phyloP scores from a whole-genome alignment of 495 filamentous ascomycete genomes.

The Acidiella bohemica region DNA sequence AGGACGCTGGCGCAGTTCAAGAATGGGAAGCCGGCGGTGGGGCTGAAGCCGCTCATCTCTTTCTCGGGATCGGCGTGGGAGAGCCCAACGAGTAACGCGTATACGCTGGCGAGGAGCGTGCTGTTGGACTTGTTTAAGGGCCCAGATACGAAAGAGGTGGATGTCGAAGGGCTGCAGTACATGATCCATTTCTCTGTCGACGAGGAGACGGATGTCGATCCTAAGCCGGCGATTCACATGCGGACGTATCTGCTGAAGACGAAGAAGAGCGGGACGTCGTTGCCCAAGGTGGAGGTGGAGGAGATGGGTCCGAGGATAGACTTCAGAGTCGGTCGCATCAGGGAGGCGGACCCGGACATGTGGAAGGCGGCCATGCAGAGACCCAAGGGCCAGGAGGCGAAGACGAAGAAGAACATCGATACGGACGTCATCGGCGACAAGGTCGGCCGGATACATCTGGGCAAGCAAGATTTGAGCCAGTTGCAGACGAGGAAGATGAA shows the following conservation, averaged over 20 bases:
- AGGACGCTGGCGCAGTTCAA: conserved; percentile 63
- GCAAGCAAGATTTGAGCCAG: conserved; percentile 73
- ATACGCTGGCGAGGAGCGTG: conserved; percentile 72
- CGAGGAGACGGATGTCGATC: conserved; percentile 46
- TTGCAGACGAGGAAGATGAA: conserved; percentile 99
- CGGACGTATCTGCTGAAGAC: conserved; percentile 74
- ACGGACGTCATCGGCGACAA: conserved; percentile 92
- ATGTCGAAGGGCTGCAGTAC: conserved; percentile 89
- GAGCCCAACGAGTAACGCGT: conserved; percentile 54
- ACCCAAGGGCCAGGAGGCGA: conserved; percentile 52
- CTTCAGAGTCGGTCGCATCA: conserved; percentile 71
- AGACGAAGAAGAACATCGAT: conserved; percentile 86
- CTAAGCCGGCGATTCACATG: conserved; percentile 61
- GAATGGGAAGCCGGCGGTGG: conserved; percentile 65
- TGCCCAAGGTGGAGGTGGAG: conserved; percentile 83
- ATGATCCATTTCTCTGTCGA: conserved; percentile 66
- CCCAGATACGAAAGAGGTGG: conserved; percentile 57
- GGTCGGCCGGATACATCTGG: conserved; percentile 82
- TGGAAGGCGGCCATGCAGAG: conserved; percentile 86
- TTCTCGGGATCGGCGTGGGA: conserved; percentile 82
- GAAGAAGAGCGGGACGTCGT: conserved; percentile 68
- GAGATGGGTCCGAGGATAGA: conserved; percentile 94
- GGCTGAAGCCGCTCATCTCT: conserved; percentile 71
- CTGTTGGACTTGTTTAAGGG: conserved; percentile 85
- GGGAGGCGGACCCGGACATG: conserved; percentile 58